Conservation (phyloP, 140 eudicot species). For the Ambrosia hybrid region DNA sequence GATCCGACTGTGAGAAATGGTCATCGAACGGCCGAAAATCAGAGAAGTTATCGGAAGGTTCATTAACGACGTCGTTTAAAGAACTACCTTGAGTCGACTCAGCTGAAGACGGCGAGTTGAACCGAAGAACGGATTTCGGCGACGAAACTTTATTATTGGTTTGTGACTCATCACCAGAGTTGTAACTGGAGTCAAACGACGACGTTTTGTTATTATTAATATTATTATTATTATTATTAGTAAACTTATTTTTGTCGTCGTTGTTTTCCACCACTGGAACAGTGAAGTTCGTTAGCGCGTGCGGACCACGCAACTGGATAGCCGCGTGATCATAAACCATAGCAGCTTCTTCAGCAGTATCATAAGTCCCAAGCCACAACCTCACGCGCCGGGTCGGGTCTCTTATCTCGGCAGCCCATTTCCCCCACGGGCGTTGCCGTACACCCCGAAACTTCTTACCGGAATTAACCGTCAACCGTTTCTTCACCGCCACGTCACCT, state of each 20-base stretch:
- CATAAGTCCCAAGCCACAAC: slow-evolving; percentile 88
- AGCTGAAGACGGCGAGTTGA: slow-evolving; percentile 11
- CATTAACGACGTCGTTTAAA: slow-evolving; percentile 21
- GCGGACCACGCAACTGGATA: slow-evolving; percentile 90
- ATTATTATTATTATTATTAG: neutral
- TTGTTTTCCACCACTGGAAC: neutral
- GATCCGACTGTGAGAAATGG: slow-evolving; percentile 36
- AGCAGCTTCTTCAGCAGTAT: slow-evolving; percentile 98
- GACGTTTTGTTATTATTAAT: slow-evolving; percentile 1
- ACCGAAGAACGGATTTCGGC: slow-evolving; percentile 81
- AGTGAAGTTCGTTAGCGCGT: slow-evolving; percentile 84
- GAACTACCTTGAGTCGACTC: neutral
- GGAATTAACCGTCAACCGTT: slow-evolving; percentile 30
- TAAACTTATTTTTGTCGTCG: too few relatives aligned
- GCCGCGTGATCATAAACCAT: slow-evolving; percentile 99
- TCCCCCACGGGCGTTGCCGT: slow-evolving; percentile 96
- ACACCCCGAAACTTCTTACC: slow-evolving; percentile 85
- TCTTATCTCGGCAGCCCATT: slow-evolving; percentile 98
- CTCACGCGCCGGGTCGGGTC: slow-evolving; percentile 77
- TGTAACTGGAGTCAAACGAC: slow-evolving; percentile 45
- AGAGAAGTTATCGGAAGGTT: slow-evolving; percentile 7
- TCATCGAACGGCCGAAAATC: slow-evolving; percentile 39
- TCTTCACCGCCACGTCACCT: slow-evolving; percentile 24
- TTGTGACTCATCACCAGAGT: slow-evolving; percentile 57
- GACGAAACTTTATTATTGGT: slow-evolving; percentile 25